Evolutionary conservation across 441 rosid genomes (phyloP), one percentile per base, ranked within the genome.

Genomic region (Flueggea neowawraea): DNA sequence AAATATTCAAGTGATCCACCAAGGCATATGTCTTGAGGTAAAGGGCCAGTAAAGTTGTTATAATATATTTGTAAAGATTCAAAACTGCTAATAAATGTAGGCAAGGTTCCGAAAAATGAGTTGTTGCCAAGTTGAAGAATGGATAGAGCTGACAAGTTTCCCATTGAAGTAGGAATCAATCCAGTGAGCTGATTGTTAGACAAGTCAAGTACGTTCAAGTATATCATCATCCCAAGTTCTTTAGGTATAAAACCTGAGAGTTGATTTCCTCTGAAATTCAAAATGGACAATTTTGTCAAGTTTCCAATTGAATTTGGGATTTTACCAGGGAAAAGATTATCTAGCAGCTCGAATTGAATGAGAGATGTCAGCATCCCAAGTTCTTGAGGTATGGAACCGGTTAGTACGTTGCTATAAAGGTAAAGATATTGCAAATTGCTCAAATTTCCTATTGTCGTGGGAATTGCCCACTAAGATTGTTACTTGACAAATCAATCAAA

Each of bases 381-480:
- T 12, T 2, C 36, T 28, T 32, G 22, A 16, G 57, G 57, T 12
- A 54, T 54, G 9, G 0, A 12, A 10, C 32, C 57, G 9, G 31
- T 16, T 12, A 54, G 32, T 7, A 6, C 12, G 57, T 54, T 54
- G 6, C 4, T 3, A 10, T 28, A 16, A 6, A 54, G 28, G 6
- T 5, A 16, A 54, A n/a, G n/a, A n/a, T n/a, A n/a, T n/a, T n/a
- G n/a, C n/a, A n/a, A n/a, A n/a, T n/a, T n/a, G n/a, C n/a, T n/a
- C n/a, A n/a, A n/a, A n/a, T n/a, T n/a, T n/a, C n/a, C n/a, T n/a
- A n/a, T n/a, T n/a, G n/a, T n/a, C 9, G 57, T 11, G 32, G 78
- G 78, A 48, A 74, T 58, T 33, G 41, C 17, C 74, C 60, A 1
- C 14, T 15, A 4, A 74, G 73, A 8, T 52, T 10, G 58, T 77